Evolutionary conservation across 345 rosid species (phyloP).

Genomic region (Leavenworthia alabamica): DNA sequence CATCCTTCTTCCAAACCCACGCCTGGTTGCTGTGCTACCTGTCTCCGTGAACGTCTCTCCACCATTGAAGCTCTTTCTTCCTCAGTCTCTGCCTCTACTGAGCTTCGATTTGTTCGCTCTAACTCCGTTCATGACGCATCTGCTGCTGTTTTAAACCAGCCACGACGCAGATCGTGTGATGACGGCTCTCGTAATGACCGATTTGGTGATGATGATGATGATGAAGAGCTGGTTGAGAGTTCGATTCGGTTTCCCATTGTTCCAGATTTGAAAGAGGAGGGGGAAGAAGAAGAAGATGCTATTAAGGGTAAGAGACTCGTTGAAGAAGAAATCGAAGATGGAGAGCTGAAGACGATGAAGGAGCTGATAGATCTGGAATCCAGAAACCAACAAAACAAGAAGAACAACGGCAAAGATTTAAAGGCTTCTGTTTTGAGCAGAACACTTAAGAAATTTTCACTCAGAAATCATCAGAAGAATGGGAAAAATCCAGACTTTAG

Average conservation of each 20-base stretch:
- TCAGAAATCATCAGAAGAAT: conserved; percentile 46
- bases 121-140: conserved; percentile 20
- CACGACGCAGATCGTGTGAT: conserved; percentile 54
- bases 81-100: background rate
- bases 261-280: conserved; percentile 21
- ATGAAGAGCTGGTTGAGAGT: conserved; percentile 1
- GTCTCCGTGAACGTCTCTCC: conserved; percentile 79
- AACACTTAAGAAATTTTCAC: conserved; percentile 53
- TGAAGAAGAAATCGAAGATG: conserved; percentile 39
- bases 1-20: conserved; percentile 55
- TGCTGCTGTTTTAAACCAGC: conserved; percentile 30
- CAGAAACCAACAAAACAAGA: conserved; percentile 32
- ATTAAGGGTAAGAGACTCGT: background rate
- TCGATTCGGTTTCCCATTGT: conserved; percentile 23
- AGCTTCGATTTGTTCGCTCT: conserved; percentile 28
- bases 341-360: conserved; percentile 60
- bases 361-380: conserved; percentile 75
- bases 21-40: conserved; percentile 58
- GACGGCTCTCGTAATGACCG: conserved; percentile 27
- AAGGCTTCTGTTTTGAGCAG: conserved; percentile 56
- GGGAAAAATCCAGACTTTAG: conserved; percentile 20
- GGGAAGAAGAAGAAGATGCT: conserved; percentile 13
- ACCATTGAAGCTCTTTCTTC: conserved; percentile 41
- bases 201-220: conserved; percentile 25
- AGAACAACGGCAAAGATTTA: conserved; percentile 36